A percentile compares a stretch with the other conserved stretches of the same genome.
Conservation (phyloP, 495 filamentous ascomycete genomes). For the Penicillium robsamsonii region DNA sequence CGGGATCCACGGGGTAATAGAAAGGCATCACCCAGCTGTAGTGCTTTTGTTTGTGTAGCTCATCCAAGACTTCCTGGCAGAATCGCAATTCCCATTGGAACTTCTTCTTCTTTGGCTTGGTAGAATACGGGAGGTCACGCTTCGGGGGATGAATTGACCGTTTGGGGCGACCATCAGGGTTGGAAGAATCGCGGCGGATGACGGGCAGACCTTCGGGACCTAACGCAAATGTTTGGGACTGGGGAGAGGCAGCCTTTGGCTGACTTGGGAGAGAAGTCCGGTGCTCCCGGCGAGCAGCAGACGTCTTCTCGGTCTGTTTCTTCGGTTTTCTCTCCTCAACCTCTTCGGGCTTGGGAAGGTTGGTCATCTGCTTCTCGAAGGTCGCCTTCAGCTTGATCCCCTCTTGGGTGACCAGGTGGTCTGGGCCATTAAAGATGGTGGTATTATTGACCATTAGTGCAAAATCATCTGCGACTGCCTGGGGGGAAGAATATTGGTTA, state of each 20-base stretch:
- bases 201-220: constrained; percentile 80
- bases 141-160: constrained; percentile 91
- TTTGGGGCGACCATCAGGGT: constrained; percentile 77
- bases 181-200: constrained; percentile 86
- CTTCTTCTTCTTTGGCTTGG: constrained; percentile 91
- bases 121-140: constrained; percentile 80
- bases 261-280: constrained; percentile 44
- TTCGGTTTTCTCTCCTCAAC: constrained; percentile 61
- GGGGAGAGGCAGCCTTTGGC: constrained; percentile 47
- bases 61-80: constrained; percentile 76
- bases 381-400: constrained; percentile 60
- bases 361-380: constrained; percentile 59
- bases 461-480: constrained; percentile 69
- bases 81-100: constrained; percentile 84
- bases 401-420: constrained; percentile 64
- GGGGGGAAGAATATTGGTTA: constrained; percentile 60
- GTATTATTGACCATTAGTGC: constrained; percentile 73
- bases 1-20: constrained; percentile 81
- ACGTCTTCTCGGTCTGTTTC: constrained; percentile 50
- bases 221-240: constrained; percentile 71
- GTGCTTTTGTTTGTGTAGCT: constrained; percentile 75
- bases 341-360: constrained; percentile 50
- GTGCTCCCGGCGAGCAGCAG: constrained; percentile 53
- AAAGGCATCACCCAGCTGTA: constrained; percentile 65
- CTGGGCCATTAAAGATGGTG: constrained; percentile 73